Conservation (phyloP, 2,329 filamentous ascomycete species). For the Exophiala lecanii-corni region DNA sequence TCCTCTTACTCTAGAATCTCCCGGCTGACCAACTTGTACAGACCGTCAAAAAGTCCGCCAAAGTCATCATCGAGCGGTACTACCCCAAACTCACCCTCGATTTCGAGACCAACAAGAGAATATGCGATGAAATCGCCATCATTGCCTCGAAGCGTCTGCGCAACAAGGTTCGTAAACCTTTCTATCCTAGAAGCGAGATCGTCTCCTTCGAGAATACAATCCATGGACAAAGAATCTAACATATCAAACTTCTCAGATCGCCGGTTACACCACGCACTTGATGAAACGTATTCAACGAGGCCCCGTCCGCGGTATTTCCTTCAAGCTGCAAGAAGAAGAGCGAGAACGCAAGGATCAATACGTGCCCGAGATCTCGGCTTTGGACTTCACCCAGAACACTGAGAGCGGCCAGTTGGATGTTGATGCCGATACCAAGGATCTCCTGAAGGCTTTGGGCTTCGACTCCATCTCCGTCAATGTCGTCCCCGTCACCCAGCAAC, state of each 20-base stretch:
- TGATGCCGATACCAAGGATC: constrained; percentile 96
- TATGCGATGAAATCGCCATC: constrained; percentile 99
- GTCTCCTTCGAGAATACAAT: too few species aligned
- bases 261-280: constrained; percentile 95
- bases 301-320: constrained; percentile 98
- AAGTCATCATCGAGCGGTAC: constrained; percentile 99
- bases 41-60: constrained; percentile 83
- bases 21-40: too few species aligned
- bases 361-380: constrained; percentile 96
- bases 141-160: constrained; percentile 98
- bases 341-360: constrained; percentile 99
- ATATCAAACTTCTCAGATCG: constrained; percentile 78
- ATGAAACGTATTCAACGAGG: constrained; percentile 99
- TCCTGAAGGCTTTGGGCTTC: constrained; percentile 99
- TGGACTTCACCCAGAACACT: constrained; percentile 93
- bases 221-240: too few species aligned
- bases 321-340: constrained; percentile 99
- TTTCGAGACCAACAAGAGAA: constrained; percentile 99
- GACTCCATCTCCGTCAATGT: constrained; percentile 97
- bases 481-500: constrained; percentile 77
- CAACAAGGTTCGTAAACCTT: constrained; percentile 72
- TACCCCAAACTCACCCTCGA: constrained; percentile 97
- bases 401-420: constrained; percentile 93
- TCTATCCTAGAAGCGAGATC: not conserved
- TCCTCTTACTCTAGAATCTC: too few species aligned